These are phyloP conservation scores for Pichia nakasei DNA, from an alignment of 805 yeast genomes.

Conservation along the genomic window DNA sequence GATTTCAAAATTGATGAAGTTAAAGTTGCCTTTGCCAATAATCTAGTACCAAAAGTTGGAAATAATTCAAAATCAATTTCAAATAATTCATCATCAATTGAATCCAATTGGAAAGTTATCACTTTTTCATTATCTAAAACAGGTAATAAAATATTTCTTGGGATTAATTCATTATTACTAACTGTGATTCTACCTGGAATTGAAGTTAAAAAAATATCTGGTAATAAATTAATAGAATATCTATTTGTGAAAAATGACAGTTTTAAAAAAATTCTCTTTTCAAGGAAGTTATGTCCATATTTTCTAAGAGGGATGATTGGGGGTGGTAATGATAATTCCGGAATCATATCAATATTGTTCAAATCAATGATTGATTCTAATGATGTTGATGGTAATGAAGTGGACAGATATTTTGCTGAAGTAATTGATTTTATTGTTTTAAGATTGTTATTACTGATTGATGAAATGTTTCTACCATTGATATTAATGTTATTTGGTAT, in stretches of 20 bases:
- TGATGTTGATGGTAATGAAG: constrained; percentile 5
- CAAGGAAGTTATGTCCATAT: constrained; percentile 93
- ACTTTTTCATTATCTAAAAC: constrained; percentile 55
- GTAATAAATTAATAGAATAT: constrained; percentile 35
- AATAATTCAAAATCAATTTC: constrained; percentile 80
- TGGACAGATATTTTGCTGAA: background rate
- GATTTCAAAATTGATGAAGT: constrained; percentile 44
- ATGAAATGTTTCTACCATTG: background rate
- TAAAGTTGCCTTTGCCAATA: constrained; percentile 84
- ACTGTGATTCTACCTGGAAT: constrained; percentile 80
- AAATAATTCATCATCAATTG: constrained; percentile 57
- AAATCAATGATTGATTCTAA: constrained; percentile 12
- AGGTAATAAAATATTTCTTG: constrained; percentile 78
- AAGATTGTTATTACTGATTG: background rate
- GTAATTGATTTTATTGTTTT: background rate
- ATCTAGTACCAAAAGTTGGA: constrained; percentile 90
- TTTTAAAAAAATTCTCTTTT: constrained; percentile 79
- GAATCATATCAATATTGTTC: constrained; percentile 62
- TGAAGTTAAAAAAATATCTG: constrained; percentile 35
- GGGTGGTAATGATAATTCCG: constrained; percentile 88
- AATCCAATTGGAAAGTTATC: constrained; percentile 75
- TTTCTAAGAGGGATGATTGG: constrained; percentile 90
- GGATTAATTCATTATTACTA: constrained; percentile 73
- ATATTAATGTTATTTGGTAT: background rate
- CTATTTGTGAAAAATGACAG: constrained; percentile 50